Evolutionary conservation across 176 grass and related monocot species (phyloP).

Genomic region (Echinochloa phyllopogon): DNA sequence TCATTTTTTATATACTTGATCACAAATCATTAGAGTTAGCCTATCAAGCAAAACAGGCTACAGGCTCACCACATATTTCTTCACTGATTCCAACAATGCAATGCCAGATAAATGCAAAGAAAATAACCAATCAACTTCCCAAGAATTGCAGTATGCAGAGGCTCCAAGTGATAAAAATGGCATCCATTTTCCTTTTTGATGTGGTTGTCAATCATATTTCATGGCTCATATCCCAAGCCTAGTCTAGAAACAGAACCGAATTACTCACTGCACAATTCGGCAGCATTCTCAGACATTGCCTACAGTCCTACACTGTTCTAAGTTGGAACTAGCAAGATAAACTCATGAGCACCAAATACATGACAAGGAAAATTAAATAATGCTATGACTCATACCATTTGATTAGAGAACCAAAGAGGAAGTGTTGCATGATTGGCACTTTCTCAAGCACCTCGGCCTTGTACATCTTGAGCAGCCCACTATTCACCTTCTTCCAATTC

Average conservation of each 20-base stretch:
- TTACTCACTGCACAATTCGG: neutral
- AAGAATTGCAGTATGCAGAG: neutral
- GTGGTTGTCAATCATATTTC: neutral
- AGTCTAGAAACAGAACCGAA: neutral
- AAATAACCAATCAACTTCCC: neutral
- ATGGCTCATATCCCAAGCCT: neutral
- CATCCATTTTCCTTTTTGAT: neutral
- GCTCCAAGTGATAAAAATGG: neutral
- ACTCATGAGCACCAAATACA: neutral
- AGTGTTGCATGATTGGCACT: slow-evolving; percentile 98
- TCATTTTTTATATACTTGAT: neutral
- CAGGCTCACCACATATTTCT: neutral
- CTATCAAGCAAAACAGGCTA: slow-evolving; percentile 2
- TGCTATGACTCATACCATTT: slow-evolving; percentile 72
- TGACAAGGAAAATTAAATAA: neutral
- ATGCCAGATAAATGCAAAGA: slow-evolving; percentile 16
- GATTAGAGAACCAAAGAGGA: slow-evolving; percentile 94
- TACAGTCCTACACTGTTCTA: neutral
- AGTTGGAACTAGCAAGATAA: slow-evolving; percentile 16
- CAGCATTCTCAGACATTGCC: neutral
- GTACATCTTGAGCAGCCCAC: slow-evolving; percentile 95
- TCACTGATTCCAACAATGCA: neutral
- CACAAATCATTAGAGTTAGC: slow-evolving; percentile 3
- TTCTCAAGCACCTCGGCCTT: slow-evolving; percentile 97
- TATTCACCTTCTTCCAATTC: slow-evolving; percentile 91